Percentiles rank a stretch among this genome's conserved stretches.
Evolutionary conservation across 805 yeast species (phyloP).

Genomic region (Saccharomycopsis babjevae): DNA sequence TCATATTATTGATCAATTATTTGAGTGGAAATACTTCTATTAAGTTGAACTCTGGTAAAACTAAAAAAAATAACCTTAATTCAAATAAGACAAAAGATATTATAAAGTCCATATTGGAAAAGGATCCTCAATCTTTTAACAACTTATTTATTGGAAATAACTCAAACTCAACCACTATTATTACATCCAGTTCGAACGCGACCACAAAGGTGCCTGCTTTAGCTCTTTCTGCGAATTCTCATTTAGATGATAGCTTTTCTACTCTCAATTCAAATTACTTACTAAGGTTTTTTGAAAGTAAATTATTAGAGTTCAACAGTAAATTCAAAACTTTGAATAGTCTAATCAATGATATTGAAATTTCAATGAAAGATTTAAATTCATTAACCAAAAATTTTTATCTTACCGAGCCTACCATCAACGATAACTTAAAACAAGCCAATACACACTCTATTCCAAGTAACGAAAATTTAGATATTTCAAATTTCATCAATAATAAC

Average conservation of each 20-base stretch:
- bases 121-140: not conserved
- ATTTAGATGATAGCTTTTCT: not conserved
- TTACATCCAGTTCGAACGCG: not conserved
- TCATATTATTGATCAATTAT: slow-evolving; percentile 18
- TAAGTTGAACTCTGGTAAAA: not conserved
- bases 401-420: slow-evolving; percentile 8
- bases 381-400: slow-evolving; percentile 8
- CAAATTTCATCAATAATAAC: slow-evolving; percentile 10
- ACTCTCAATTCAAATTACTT: slow-evolving; percentile 7
- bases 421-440: not conserved
- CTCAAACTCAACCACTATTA: not conserved
- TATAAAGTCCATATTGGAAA: not conserved
- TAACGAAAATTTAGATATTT: slow-evolving; percentile 4
- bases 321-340: slow-evolving; percentile 15
- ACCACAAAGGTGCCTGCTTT: not conserved
- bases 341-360: slow-evolving; percentile 15
- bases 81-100: not conserved
- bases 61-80: not conserved
- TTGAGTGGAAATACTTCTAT: slow-evolving; percentile 5
- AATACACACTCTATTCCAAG: not conserved
- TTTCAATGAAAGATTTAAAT: slow-evolving; percentile 14
- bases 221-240: not conserved
- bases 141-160: not conserved
- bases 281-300: slow-evolving; percentile 13
- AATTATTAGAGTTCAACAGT: slow-evolving; percentile 16